A percentile compares a stretch with the other conserved stretches of the same genome.
phyloP scores from a whole-genome alignment of 345 rosid genomes.

The Eucalyptus polyanthemos region DNA sequence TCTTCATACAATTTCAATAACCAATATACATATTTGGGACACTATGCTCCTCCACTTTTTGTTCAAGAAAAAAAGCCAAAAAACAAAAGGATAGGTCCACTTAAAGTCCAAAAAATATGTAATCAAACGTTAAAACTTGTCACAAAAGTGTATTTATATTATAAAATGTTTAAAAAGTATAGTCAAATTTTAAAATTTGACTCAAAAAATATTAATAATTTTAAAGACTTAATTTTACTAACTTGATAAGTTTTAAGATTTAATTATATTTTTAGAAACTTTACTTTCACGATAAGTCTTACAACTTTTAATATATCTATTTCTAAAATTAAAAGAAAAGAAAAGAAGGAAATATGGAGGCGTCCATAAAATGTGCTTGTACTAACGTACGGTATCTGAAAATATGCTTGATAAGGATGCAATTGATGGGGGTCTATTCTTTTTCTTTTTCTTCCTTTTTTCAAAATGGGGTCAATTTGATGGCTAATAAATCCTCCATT shows the following conservation, averaged over 20 bases:
- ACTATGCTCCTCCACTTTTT: not conserved
- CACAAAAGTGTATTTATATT: too few relatives aligned
- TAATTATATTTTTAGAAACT: fast-evolving
- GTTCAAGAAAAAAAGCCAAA: too few relatives aligned
- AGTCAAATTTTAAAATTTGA: too few relatives aligned
- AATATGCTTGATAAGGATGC: not conserved
- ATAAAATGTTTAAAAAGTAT: fast-evolving
- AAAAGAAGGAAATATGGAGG: not conserved
- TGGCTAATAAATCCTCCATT: not conserved
- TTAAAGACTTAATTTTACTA: not conserved
- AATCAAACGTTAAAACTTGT: too few relatives aligned
- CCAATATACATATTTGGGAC: not conserved
- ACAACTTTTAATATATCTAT: too few relatives aligned
- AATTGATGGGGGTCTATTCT: not conserved
- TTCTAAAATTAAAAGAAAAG: not conserved
- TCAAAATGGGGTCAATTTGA: not conserved
- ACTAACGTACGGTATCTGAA: not conserved
- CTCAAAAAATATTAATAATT: too few relatives aligned
- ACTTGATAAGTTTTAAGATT: fast-evolving
- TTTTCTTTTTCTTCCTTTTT: fast-evolving
- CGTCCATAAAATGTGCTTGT: too few relatives aligned
- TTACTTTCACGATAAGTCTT: too few relatives aligned
- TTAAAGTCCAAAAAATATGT: fast-evolving
- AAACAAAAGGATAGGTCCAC: fast-evolving
- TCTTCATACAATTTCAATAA: not conserved